Percentiles rank a stretch among this genome's conserved stretches.
Evolutionary conservation across 768 basidiomycete genomes (phyloP).

Genomic region (Amanita fuliginea): DNA sequence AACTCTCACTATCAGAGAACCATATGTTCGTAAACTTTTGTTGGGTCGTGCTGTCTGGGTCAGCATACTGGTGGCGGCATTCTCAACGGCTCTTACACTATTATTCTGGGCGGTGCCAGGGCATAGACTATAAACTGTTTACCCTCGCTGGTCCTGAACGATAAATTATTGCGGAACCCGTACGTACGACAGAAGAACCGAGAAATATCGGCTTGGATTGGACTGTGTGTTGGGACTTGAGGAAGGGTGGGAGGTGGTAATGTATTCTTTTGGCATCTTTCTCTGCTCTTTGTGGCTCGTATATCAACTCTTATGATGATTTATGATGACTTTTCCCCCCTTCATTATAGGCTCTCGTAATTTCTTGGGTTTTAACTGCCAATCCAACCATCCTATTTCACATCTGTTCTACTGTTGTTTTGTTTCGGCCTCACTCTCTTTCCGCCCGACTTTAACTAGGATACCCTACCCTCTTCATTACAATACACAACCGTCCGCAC

Average conservation of each 20-base stretch:
- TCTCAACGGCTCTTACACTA: slow-evolving; percentile 74
- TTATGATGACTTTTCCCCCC: slow-evolving; percentile 2
- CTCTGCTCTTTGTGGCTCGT: slow-evolving; percentile 5
- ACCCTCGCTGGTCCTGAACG: slow-evolving; percentile 2
- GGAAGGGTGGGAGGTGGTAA: slow-evolving; percentile 1
- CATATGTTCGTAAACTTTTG: slow-evolving; percentile 87
- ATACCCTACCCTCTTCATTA: slow-evolving; percentile 17
- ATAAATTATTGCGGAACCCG: slow-evolving; percentile 7
- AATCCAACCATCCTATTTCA: background rate
- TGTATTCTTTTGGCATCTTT: slow-evolving; percentile 7
- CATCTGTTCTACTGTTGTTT: slow-evolving; percentile 8
- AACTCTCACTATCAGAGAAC: slow-evolving; percentile 83
- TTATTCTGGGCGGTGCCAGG: slow-evolving; percentile 97
- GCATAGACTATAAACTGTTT: slow-evolving; percentile 53
- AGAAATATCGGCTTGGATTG: background rate
- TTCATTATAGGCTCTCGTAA: slow-evolving; percentile 2
- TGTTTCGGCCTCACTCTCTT: slow-evolving; percentile 14
- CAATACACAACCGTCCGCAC: slow-evolving; percentile 1
- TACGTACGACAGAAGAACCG: background rate
- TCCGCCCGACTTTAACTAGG: slow-evolving; percentile 13
- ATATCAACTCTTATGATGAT: slow-evolving; percentile 5
- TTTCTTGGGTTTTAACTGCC: background rate
- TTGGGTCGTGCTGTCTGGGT: slow-evolving; percentile 91
- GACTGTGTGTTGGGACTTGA: background rate
- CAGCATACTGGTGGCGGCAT: slow-evolving; percentile 60